Conservation (phyloP, 225 moss, liverwort and hornwort genomes). For the Anthoceros angustus region DNA sequence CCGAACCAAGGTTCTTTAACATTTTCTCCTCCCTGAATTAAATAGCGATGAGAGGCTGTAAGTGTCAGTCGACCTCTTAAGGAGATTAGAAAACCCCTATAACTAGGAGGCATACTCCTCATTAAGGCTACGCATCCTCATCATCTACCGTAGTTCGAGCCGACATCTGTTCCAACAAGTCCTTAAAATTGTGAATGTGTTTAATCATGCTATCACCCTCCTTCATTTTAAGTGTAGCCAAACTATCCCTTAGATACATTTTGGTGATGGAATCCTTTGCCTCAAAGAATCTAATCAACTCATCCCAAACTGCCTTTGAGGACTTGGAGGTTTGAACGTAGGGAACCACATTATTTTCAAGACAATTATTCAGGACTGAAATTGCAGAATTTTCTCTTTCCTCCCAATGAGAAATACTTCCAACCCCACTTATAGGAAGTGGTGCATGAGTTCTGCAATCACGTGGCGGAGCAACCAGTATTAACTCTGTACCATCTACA, state of each 20-base stretch:
- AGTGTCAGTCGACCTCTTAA: constrained; percentile 12
- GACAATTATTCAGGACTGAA: constrained; percentile 6
- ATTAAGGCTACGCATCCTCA: constrained; percentile 2
- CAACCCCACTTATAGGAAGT: background rate
- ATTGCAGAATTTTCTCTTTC: background rate
- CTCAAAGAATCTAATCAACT: constrained; percentile 10
- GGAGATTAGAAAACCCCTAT: constrained; percentile 5
- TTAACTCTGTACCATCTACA: background rate
- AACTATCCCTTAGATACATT: constrained; percentile 10
- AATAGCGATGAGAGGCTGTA: constrained; percentile 6
- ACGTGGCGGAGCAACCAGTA: background rate
- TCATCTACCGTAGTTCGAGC: background rate
- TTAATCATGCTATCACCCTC: constrained; percentile 7
- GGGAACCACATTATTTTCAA: constrained; percentile 7
- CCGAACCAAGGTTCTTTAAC: constrained; percentile 2
- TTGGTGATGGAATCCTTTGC: constrained; percentile 1
- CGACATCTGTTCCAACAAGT: background rate
- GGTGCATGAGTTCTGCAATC: too few relatives aligned
- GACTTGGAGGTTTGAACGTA: constrained; percentile 10
- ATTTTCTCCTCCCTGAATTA: constrained; percentile 7
- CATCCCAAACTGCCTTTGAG: constrained; percentile 2
- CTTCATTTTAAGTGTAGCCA: constrained; percentile 9
- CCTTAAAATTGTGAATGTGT: background rate
- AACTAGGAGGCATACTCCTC: constrained; percentile 7
- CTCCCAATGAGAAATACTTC: background rate